Conservation (phyloP, 495 filamentous ascomycete species). For the Cetradonia linearis region DNA sequence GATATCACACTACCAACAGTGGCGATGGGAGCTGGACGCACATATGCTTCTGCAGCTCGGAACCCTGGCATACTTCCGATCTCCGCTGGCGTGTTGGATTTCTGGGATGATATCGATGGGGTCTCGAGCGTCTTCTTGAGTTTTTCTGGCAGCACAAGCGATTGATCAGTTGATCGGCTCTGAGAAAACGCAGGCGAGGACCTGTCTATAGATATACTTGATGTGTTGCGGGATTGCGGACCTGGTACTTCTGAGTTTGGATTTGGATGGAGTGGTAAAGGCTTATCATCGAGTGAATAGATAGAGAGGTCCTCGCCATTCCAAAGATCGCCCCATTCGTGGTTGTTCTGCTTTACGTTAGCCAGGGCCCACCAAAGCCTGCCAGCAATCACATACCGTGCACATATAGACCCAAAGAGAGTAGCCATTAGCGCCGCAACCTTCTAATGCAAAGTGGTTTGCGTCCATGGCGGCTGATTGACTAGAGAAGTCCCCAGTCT, state of each 20-base stretch:
- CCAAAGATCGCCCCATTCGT: conserved; percentile 89
- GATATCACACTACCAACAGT: conserved; percentile 56
- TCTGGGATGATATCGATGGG: conserved; percentile 56
- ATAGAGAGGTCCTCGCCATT: conserved; percentile 96
- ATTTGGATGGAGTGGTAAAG: conserved; percentile 45
- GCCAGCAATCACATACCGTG: conserved; percentile 38
- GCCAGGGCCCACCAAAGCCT: conserved; percentile 5
- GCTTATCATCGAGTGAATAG: conserved; percentile 68
- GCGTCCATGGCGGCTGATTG: conserved; percentile 94
- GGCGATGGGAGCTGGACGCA: conserved; percentile 72
- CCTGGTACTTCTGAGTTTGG: conserved; percentile 22
- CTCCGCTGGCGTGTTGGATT: conserved; percentile 41
- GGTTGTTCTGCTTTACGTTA: conserved; percentile 53
- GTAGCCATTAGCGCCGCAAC: conserved; percentile 67
- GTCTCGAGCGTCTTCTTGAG: conserved; percentile 62
- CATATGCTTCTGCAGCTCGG: conserved; percentile 83
- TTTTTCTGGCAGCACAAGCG: conserved; percentile 54
- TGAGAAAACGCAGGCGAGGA: conserved; percentile 49
- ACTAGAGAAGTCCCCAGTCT: conserved; percentile 90
- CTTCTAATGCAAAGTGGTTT: conserved; percentile 88
- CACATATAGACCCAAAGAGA: conserved; percentile 81
- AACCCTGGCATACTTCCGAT: conserved; percentile 55
- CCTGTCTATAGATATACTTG: conserved; percentile 37
- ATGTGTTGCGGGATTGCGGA: conserved; percentile 25
- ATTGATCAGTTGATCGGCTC: conserved; percentile 45